Conservation (phyloP, 2,329 filamentous ascomycete species). For the Juglanconis juglandina region DNA sequence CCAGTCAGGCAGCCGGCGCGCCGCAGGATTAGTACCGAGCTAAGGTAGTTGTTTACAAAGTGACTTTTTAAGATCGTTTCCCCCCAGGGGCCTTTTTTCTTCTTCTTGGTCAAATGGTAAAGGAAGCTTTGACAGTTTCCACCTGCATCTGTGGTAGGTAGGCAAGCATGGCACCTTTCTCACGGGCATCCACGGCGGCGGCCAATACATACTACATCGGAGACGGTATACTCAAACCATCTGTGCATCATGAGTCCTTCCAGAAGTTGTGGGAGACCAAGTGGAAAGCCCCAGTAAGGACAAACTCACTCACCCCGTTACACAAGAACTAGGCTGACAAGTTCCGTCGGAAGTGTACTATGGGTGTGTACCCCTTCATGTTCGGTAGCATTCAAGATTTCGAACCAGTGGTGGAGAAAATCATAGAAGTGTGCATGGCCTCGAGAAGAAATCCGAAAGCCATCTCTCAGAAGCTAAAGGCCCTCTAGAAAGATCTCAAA, state of each 20-base stretch:
- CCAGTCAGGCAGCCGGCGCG: neutral
- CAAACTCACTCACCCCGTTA: neutral
- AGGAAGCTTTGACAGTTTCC: neutral
- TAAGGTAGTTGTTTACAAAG: neutral
- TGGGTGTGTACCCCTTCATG: slow-evolving; percentile 60
- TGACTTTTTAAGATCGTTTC: neutral
- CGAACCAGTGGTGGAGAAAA: slow-evolving; percentile 59
- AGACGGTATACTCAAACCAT: slow-evolving; percentile 1
- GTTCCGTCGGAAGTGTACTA: neutral
- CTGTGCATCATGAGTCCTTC: slow-evolving; percentile 27
- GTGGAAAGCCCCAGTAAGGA: slow-evolving; percentile 64
- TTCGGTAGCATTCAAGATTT: slow-evolving; percentile 68
- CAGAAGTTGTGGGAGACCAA: slow-evolving; percentile 70
- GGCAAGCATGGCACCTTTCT: neutral
- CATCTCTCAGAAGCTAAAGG: neutral
- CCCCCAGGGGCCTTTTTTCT: neutral
- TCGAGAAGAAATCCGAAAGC: neutral
- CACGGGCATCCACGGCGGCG: neutral
- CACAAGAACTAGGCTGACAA: neutral
- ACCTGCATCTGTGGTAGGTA: neutral
- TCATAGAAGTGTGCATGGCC: slow-evolving; percentile 41
- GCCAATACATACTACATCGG: slow-evolving; percentile 1
- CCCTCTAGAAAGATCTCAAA: slow-evolving; percentile 2
- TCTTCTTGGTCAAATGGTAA: too few species aligned
- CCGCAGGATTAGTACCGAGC: neutral